phyloP scores from a whole-genome alignment of 306 rosid genomes.

The Neltuma alba region DNA sequence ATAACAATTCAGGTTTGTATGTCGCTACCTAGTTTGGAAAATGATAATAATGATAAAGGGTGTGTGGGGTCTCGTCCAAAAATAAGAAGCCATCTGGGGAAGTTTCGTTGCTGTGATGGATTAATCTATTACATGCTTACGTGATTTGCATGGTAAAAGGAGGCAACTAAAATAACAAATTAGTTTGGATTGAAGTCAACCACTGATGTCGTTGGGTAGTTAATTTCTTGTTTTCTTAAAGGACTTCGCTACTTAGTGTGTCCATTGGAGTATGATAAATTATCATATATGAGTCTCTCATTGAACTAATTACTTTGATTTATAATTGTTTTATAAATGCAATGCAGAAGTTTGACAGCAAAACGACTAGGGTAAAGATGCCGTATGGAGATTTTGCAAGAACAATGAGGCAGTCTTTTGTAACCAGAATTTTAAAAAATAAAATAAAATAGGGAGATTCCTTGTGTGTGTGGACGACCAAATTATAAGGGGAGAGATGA shows the following conservation, averaged over 20 bases:
- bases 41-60: not conserved
- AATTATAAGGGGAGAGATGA: not conserved
- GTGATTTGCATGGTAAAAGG: not conserved
- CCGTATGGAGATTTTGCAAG: not conserved
- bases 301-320: not conserved
- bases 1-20: not conserved
- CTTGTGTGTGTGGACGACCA: slow-evolving; percentile 1
- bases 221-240: not conserved
- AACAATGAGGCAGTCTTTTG: too few relatives aligned
- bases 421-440: not conserved
- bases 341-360: not conserved
- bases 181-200: not conserved
- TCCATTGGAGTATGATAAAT: not conserved
- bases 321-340: not conserved
- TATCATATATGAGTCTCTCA: too few relatives aligned
- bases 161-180: not conserved
- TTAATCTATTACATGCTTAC: not conserved
- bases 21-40: not conserved
- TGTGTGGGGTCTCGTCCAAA: not conserved
- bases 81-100: not conserved
- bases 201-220: not conserved
- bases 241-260: not conserved
- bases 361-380: not conserved
- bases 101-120: not conserved
- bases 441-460: not conserved